Evolutionary conservation across 345 rosid genomes (phyloP).

Genomic region (Conringia planisiliqua): DNA sequence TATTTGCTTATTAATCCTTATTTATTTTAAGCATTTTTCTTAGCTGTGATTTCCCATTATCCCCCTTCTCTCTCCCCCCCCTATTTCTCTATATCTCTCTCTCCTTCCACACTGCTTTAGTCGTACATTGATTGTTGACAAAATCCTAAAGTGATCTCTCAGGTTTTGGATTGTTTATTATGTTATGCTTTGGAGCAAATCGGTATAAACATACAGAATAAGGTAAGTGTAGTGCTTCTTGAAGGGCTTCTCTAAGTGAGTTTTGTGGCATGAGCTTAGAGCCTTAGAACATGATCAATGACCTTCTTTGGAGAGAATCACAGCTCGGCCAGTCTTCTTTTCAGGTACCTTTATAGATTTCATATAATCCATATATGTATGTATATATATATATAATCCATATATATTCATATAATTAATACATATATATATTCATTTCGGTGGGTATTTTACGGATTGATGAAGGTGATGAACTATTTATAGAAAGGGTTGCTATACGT

Average conservation of each 20-base stretch:
- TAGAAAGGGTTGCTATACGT: background rate
- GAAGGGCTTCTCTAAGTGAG: conserved; percentile 37
- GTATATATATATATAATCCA: background rate
- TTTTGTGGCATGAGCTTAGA: conserved; percentile 38
- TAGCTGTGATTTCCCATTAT: conserved; percentile 21
- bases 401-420: background rate
- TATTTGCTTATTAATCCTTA: conserved; percentile 28
- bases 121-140: conserved; percentile 26
- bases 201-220: background rate
- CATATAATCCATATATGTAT: background rate
- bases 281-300: conserved; percentile 44
- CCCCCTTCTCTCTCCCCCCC: background rate
- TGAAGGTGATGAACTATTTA: background rate
- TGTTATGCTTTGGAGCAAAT: conserved; percentile 2
- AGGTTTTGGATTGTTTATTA: conserved; percentile 17
- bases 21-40: conserved; percentile 19
- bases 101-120: conserved; percentile 18
- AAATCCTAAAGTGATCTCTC: conserved; percentile 27
- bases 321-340: conserved; percentile 35
- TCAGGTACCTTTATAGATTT: conserved; percentile 42
- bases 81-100: conserved; percentile 12
- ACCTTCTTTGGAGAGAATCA: conserved; percentile 36
- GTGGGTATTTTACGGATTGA: conserved; percentile 8
- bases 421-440: background rate
- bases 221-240: background rate